These are phyloP conservation scores for Gypsophila paniculata DNA, from an alignment of 179 eudicot species.

Conservation along the genomic window DNA sequence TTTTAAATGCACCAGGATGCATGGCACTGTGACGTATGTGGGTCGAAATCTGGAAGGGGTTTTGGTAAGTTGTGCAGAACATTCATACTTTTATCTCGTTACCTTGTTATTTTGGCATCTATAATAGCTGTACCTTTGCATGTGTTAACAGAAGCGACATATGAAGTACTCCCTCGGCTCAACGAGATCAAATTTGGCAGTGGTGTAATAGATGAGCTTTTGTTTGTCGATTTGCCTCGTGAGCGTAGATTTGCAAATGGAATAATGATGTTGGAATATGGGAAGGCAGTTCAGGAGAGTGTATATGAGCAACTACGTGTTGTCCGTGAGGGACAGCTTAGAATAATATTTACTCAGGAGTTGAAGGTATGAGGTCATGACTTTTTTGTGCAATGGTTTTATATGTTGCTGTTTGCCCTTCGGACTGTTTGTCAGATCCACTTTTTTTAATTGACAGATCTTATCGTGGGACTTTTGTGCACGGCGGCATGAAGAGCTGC, in stretches of 20 bases:
- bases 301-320: constrained; percentile 93
- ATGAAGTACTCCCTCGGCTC: constrained; percentile 91
- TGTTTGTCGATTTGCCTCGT: constrained; percentile 82
- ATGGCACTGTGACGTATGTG: constrained; percentile 96
- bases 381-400: not conserved
- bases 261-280: constrained; percentile 80
- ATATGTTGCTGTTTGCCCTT: not conserved
- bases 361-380: constrained; percentile 53
- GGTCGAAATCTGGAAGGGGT: constrained; percentile 91
- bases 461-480: constrained; percentile 97
- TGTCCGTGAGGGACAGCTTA: constrained; percentile 88
- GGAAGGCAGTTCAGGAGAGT: constrained; percentile 88
- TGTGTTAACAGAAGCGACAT: constrained; percentile 74
- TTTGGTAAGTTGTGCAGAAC: constrained; percentile 55
- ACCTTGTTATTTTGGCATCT: not conserved
- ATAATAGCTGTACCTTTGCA: not conserved
- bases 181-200: constrained; percentile 86
- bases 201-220: constrained; percentile 83
- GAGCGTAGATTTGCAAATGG: constrained; percentile 70
- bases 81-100: not conserved
- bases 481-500: constrained; percentile 88
- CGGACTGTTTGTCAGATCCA: not conserved
- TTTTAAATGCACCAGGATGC: constrained; percentile 56
- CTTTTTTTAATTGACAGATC: constrained; percentile 43
- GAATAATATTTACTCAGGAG: constrained; percentile 74